Conservation (phyloP, 2,329 filamentous ascomycete species). For the Trichophyton schoenleinii region DNA sequence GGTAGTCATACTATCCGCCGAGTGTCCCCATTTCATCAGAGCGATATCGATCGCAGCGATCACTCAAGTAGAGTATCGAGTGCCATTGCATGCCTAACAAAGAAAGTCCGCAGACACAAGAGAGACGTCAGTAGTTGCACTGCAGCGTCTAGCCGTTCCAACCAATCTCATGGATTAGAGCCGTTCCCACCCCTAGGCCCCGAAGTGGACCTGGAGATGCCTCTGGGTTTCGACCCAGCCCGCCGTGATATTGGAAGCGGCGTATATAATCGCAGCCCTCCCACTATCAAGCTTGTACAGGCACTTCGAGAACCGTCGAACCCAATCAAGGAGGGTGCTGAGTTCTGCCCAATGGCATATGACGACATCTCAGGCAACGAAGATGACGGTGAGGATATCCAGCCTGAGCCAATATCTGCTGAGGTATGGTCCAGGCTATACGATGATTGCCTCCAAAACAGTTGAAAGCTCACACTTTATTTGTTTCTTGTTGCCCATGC, state of each 20-base stretch:
- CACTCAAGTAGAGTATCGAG: neutral
- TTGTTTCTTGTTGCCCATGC: neutral
- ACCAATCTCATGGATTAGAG: neutral
- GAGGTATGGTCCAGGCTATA: constrained; percentile 12
- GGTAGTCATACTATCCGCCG: neutral
- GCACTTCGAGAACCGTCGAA: neutral
- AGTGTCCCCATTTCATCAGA: neutral
- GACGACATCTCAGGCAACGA: neutral
- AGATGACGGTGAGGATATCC: neutral
- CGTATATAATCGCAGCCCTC: neutral
- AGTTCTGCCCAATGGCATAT: neutral
- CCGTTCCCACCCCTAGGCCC: neutral
- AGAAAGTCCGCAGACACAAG: neutral
- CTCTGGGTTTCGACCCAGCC: neutral
- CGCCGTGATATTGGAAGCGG: neutral
- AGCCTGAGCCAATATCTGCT: constrained; percentile 5
- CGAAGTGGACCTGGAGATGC: neutral
- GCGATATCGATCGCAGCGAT: neutral
- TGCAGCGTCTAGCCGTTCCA: neutral
- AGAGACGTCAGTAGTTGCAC: neutral
- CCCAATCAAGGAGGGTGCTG: neutral
- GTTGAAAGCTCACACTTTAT: neutral
- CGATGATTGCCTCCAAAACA: constrained; percentile 9
- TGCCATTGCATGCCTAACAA: neutral
- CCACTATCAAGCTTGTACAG: neutral